Evolutionary conservation across 345 rosid genomes (phyloP), one percentile per base, ranked within the genome.

Genomic region (Hibiscus syriacus): DNA sequence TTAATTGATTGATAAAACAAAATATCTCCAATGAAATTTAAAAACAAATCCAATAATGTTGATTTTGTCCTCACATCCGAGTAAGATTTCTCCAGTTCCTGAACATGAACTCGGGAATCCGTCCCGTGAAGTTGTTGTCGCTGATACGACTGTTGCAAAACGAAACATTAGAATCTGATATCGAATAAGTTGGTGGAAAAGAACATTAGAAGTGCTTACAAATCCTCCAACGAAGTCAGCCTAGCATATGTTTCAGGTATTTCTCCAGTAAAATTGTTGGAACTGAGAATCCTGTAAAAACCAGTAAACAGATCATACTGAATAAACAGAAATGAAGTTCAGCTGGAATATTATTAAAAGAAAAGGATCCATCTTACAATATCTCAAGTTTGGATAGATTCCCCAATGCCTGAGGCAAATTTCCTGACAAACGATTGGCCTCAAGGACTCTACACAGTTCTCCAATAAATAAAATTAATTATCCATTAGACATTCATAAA

Each of bases 211-310:
- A 52, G 19, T 2, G 4, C 88, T 80, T 74, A 87, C 90, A 85
- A 39, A 5, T 82, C 84, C 30, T 9, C 67, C 69, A 87, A 49
- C 7, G 73, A n/a, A 34, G 72, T 79, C 64, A 85, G 74, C 0
- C 59, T 72, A 36, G 74, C 78, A 23, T 83, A 83, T 52, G 82
- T 72, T 5, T 19, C 32, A 53, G 92, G 90, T 30, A 88, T 68
- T 43, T 73, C 71, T 4, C 87, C 84, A 1, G 9, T 76, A 62
- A 88, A 86, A 60, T 67, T 1, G 73, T 88, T 88, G 0, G 94
- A 88, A 64, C 69, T 62, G 16, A 88, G 23, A 14, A 3, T 0
- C 14, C 90, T 88, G 57, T 6, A 52, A 0, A 61, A 69, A 43
- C 19, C n/a, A 22, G 20, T 19, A 59, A 34, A 63, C 20, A 29